Evolutionary conservation across 1,139 yeast genomes (phyloP).

Genomic region (Magnusiomyces ingens): DNA sequence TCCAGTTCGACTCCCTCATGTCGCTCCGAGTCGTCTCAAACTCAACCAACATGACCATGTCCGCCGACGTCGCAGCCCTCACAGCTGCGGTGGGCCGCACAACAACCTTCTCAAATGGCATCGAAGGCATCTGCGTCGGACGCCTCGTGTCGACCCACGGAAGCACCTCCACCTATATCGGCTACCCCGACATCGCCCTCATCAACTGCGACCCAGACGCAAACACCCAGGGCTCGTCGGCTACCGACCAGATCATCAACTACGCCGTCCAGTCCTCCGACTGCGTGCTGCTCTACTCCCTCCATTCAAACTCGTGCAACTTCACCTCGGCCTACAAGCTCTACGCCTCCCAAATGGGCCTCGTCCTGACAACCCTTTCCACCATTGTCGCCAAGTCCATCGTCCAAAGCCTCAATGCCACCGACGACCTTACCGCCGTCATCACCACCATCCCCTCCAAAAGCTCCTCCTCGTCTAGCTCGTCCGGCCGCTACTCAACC

Average conservation of each 20-base stretch:
- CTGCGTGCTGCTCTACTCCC: constrained; percentile 29
- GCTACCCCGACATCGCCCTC: constrained; percentile 25
- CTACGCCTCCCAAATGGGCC: constrained; percentile 27
- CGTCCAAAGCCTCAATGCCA: constrained; percentile 19
- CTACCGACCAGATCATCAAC: constrained; percentile 22
- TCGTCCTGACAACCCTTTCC: constrained; percentile 28
- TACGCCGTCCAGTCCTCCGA: constrained; percentile 25
- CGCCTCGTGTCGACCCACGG: constrained; percentile 17
- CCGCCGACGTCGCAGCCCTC: constrained; percentile 24
- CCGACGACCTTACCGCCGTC: constrained; percentile 17
- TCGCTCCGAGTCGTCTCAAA: constrained; percentile 16
- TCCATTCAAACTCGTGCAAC: constrained; percentile 24
- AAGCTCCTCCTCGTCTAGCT: constrained; percentile 10
- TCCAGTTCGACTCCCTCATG: constrained; percentile 16
- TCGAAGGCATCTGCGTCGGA: constrained; percentile 24
- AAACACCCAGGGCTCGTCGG: constrained; percentile 12
- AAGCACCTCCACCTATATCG: constrained; percentile 15
- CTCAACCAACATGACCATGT: constrained; percentile 16
- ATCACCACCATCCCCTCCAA: constrained; percentile 18
- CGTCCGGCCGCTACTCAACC: constrained; percentile 17
- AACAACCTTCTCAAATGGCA: constrained; percentile 18
- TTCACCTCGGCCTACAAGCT: constrained; percentile 20
- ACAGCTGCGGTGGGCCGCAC: constrained; percentile 23
- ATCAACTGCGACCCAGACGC: constrained; percentile 27
- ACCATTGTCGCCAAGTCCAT: constrained; percentile 22